Percentiles rank a stretch among this genome's conserved stretches.
These are phyloP conservation scores for Emergomyces pasteurianus DNA, from an alignment of 2,329 filamentous ascomycete genomes.

Conservation along the genomic window DNA sequence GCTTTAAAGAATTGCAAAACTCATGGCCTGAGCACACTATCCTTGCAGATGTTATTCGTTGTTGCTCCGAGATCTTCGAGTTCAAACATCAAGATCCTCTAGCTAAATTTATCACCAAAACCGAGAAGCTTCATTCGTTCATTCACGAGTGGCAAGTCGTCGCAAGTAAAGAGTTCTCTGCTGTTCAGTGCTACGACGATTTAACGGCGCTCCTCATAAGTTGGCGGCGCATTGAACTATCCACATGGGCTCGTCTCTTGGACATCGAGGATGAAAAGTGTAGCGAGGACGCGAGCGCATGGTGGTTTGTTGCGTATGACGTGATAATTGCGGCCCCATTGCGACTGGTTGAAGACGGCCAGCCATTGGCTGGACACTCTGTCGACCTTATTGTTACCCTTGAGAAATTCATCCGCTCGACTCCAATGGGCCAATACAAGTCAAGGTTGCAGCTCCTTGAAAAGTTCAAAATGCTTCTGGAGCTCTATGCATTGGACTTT, in stretches of 20 bases:
- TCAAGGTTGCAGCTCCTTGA: constrained; percentile 59
- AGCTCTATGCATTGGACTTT: constrained; percentile 48
- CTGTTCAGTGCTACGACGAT: constrained; percentile 57
- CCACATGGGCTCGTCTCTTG: constrained; percentile 81
- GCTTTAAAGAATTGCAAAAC: constrained; percentile 58
- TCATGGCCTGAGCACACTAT: constrained; percentile 64
- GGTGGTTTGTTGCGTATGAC: constrained; percentile 97
- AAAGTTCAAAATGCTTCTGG: constrained; percentile 52
- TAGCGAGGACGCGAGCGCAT: constrained; percentile 65
- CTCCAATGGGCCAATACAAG: constrained; percentile 69
- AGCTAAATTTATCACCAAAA: constrained; percentile 70
- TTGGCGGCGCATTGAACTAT: constrained; percentile 84
- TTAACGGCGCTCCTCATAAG: constrained; percentile 70
- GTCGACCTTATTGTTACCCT: constrained; percentile 62
- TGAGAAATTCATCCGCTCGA: constrained; percentile 64
- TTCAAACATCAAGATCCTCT: constrained; percentile 72
- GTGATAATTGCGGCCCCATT: constrained; percentile 67
- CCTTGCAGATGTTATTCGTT: constrained; percentile 63
- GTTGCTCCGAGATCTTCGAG: constrained; percentile 62
- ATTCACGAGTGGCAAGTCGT: constrained; percentile 94
- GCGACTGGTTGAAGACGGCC: constrained; percentile 47
- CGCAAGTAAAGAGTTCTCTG: constrained; percentile 67
- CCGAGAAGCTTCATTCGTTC: constrained; percentile 75
- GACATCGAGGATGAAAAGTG: constrained; percentile 71
- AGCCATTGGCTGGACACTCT: constrained; percentile 52